phyloP scores from a whole-genome alignment of 2,329 filamentous ascomycete species.

The Cytospora leucostoma region DNA sequence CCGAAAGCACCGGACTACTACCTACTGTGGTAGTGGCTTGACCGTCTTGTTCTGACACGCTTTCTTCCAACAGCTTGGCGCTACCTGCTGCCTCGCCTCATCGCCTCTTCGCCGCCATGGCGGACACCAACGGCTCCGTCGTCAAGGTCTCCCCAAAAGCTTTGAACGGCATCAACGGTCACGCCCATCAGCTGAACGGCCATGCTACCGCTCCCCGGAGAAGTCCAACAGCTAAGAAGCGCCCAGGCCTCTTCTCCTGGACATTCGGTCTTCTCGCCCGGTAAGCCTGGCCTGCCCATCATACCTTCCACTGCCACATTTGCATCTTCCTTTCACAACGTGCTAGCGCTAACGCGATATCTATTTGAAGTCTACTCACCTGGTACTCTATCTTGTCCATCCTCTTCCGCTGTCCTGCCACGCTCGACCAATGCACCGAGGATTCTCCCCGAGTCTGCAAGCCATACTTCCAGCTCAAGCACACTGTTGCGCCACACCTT shows the following conservation, averaged over 20 bases:
- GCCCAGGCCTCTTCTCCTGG: slow-evolving; percentile 40
- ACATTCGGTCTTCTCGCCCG: slow-evolving; percentile 55
- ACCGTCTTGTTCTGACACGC: slow-evolving; percentile 4
- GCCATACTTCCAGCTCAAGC: slow-evolving; percentile 72
- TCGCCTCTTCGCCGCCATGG: slow-evolving; percentile 38
- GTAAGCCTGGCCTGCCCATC: slow-evolving; percentile 39
- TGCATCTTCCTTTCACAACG: slow-evolving; percentile 1
- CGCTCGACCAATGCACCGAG: slow-evolving; percentile 66
- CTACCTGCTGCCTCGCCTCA: slow-evolving; percentile 29
- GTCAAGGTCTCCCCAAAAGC: slow-evolving; percentile 36
- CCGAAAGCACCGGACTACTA: slow-evolving; percentile 3
- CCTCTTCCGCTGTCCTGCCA: slow-evolving; percentile 78
- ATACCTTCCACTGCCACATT: slow-evolving; percentile 3
- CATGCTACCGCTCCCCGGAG: slow-evolving; percentile 39
- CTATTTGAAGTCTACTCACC: slow-evolving; percentile 63
- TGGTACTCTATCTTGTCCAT: slow-evolving; percentile 87
- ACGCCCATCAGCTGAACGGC: slow-evolving; percentile 37
- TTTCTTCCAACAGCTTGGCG: slow-evolving; percentile 21
- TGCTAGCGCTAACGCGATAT: slow-evolving; percentile 18
- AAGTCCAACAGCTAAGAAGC: slow-evolving; percentile 32
- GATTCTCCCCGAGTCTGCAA: slow-evolving; percentile 78
- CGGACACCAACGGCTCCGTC: slow-evolving; percentile 44
- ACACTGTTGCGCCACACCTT: slow-evolving; percentile 68
- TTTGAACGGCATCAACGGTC: slow-evolving; percentile 34
- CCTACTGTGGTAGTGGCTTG: background rate